Evolutionary conservation across 2,329 filamentous ascomycete genomes (phyloP), one percentile per base, ranked within the genome.

Genomic region (Sphaceloma murrayae): DNA sequence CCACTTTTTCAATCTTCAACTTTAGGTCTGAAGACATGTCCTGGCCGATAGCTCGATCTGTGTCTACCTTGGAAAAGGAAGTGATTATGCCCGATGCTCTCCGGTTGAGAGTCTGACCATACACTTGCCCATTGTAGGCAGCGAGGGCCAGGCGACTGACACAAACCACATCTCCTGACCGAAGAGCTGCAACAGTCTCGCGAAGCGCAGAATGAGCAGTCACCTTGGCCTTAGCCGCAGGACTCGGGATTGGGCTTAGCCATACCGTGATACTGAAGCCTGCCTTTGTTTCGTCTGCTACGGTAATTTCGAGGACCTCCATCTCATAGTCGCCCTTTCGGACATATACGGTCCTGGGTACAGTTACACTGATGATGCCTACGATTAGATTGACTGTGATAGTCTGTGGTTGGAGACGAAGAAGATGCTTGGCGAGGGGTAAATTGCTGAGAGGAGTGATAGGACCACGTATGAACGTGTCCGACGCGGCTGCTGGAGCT

Each of bases 181-280:
- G 71, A 22, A 94, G 63, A 0, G 57, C 62, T 1, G 65, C 59
- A 48, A 67, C 60, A 30, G 54, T 67, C 51, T 57, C 53, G 7
- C 66, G 57, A 17, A 75, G 62, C 44, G 51, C 27, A 51, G 50
- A 56, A 14, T 16, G 7, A n/a, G 17, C 8, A 45, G 61, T 58
- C n/a, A 34, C 52, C 38, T 45, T 13, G 10, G 34, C 45, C 46
- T 22, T 34, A 11, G 19, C 11, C 11, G 11, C n/a, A 11, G 7
- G 10, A 17, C 49, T 19, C 19, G n/a, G 9, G 50, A 55, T 22
- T 2, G 67, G 61, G 3, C 72, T 64, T 1, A 94, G 66, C 89
- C 89, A 96, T 59, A 94, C 86, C 2, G 82, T 88, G 45, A 95
- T 70, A 19, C 73, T 77, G 62, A 95, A 94, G 2, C 82, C 83